Evolutionary conservation across 352 stramenopile genomes (phyloP).

Genomic region (Phytophthora capsici): DNA sequence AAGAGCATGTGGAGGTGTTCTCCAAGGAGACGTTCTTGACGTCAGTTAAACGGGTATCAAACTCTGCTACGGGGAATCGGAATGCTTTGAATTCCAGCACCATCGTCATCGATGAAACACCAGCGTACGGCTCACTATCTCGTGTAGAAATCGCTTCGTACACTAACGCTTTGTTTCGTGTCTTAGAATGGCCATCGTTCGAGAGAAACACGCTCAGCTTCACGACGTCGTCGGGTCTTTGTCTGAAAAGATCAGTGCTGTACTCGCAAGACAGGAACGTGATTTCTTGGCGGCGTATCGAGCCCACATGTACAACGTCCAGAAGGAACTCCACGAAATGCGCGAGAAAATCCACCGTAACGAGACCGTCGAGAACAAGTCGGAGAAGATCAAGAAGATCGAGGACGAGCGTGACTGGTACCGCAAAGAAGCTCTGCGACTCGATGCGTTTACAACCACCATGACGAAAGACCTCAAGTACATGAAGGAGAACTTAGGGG

Average conservation of each 20-base stretch:
- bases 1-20: conserved; percentile 67
- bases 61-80: conserved; percentile 18
- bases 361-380: conserved; percentile 88
- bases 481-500: conserved; percentile 92
- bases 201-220: conserved; percentile 82
- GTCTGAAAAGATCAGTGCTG: conserved; percentile 90
- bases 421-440: conserved; percentile 88
- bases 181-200: conserved; percentile 78
- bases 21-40: conserved; percentile 87
- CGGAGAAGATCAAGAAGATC: conserved; percentile 92
- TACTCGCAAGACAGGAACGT: conserved; percentile 91
- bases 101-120: conserved; percentile 48
- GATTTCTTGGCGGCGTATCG: conserved; percentile 94
- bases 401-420: conserved; percentile 96
- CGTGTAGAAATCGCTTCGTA: neutral
- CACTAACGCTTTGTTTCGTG: neutral
- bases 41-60: conserved; percentile 58
- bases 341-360: conserved; percentile 91
- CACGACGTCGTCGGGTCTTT: conserved; percentile 82
- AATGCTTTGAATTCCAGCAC: conserved; percentile 16
- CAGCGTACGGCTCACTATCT: conserved; percentile 37
- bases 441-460: conserved; percentile 91
- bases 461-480: conserved; percentile 94
- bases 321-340: conserved; percentile 94
- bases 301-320: conserved; percentile 96